Base-by-base conservation (phyloP, 192 early-diverging fungal species). In the Haplosporangium gracile region DNA sequence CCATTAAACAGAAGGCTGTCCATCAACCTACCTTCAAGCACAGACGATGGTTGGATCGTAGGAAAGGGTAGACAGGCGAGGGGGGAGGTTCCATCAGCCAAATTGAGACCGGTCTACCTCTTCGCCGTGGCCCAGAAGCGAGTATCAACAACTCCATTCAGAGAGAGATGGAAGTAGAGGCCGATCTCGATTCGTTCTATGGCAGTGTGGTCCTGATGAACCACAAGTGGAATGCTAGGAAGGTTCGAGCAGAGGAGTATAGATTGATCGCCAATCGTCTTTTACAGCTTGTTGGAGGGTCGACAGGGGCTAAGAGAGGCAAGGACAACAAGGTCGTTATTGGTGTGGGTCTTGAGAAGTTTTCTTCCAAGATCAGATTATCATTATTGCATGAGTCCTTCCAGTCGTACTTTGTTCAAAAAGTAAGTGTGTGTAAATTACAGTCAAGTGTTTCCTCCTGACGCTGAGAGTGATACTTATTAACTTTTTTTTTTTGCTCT, bases 361-460 rank as follows among this genome's bases (percentile, higher is more conserved):
- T 73, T 73, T 79, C 78, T 34, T 57, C 57, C 15, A 73, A 43
- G 42, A 53, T n/a, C 5, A 72, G 71, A 32, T 26, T 79, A 70
- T 73, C 70, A n/a, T 79, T 71, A 10, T 42, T 79, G 49, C 78
- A 73, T 34, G 71, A 47, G 53, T 60, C 78, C 11, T 79, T 79
- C 29, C 38, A 72, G 55, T 68, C 55, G 51, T 65, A 73, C 57
- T 79, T 79, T 45, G 38, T 65, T 4, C 78, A 79, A 65, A 73
- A 47, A 42, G 71, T 79, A 73, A 68, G 71, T 57, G 42, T 26
- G 36, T 72, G n/a, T n/a, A n/a, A 5, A 68, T 20, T 20, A 55
- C 51, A 55, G 20, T 24, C 20, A 55, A 18, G 20, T 55, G 16
- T 55, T 55, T 47, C 5, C 45, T 47, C 4, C 10, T 13, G 45